These are phyloP conservation scores for Chrysanthemum lavandulifolium DNA, from an alignment of 129 eudicot species.

Conservation along the genomic window DNA sequence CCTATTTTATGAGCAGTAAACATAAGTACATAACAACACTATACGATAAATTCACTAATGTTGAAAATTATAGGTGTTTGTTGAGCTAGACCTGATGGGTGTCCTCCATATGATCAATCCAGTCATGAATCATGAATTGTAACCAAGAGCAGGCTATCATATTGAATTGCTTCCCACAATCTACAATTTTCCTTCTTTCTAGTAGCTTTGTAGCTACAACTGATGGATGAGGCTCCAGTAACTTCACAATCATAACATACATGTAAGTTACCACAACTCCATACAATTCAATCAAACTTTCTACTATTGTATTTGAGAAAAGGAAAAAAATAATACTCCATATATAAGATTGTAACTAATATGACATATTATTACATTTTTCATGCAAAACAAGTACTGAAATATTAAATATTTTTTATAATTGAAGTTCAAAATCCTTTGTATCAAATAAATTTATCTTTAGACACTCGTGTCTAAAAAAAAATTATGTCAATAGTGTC, in stretches of 20 bases:
- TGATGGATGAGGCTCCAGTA: conserved; percentile 56
- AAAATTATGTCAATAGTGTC: no score
- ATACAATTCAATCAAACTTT: no score
- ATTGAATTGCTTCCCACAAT: conserved; percentile 55
- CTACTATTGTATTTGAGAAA: no score
- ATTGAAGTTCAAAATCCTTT: not conserved
- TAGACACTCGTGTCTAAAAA: no score
- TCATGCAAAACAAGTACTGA: no score
- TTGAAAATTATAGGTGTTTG: not conserved
- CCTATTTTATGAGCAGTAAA: conserved; percentile 25
- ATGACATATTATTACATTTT: no score
- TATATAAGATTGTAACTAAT: no score
- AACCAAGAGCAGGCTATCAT: conserved; percentile 67
- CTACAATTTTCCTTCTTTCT: conserved; percentile 37
- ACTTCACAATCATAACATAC: conserved; percentile 25
- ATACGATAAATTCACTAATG: not conserved
- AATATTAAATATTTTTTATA: not conserved
- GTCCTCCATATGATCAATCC: conserved; percentile 71
- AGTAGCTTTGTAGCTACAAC: conserved; percentile 49
- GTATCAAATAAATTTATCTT: no score
- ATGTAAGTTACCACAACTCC: not conserved
- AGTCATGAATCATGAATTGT: conserved; percentile 68
- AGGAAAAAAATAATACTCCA: no score
- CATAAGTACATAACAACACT: no score
- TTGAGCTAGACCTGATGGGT: conserved; percentile 37